phyloP scores from a whole-genome alignment of 2,329 filamentous ascomycete genomes.

The Ceratocystis variospora region DNA sequence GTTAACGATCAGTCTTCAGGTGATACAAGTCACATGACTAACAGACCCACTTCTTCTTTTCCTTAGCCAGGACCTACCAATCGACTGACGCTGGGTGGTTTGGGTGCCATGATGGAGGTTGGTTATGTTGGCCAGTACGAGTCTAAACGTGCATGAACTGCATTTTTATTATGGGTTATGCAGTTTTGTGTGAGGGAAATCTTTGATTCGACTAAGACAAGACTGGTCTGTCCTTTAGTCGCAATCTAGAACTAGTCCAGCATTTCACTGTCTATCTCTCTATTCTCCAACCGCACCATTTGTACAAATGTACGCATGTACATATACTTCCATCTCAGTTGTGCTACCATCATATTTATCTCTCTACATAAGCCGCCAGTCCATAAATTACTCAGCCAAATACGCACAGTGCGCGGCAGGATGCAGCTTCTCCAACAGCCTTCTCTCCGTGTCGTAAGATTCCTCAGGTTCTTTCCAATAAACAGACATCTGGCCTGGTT shows the following conservation, averaged over 20 bases:
- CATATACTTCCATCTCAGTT: background rate
- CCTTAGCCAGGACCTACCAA: conserved; percentile 37
- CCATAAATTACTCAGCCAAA: background rate
- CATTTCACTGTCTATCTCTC: background rate
- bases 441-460: conserved; percentile 5
- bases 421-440: conserved; percentile 2
- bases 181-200: background rate
- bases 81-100: conserved; percentile 32
- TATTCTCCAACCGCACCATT: background rate
- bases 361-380: background rate
- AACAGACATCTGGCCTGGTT: conserved; percentile 1
- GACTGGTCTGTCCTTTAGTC: background rate
- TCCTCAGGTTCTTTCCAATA: background rate
- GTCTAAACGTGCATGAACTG: background rate
- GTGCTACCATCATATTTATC: background rate
- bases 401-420: background rate
- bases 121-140: conserved; percentile 23
- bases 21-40: conserved; percentile 14
- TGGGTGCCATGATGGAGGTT: conserved; percentile 22
- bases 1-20: background rate
- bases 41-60: background rate
- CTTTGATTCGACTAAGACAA: background rate
- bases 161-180: too few species aligned
- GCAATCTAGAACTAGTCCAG: background rate
- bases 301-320: background rate